A percentile compares a stretch with the other conserved stretches of the same genome.
Conservation (phyloP, 306 rosid genomes). For the Acacia crassicarpa region DNA sequence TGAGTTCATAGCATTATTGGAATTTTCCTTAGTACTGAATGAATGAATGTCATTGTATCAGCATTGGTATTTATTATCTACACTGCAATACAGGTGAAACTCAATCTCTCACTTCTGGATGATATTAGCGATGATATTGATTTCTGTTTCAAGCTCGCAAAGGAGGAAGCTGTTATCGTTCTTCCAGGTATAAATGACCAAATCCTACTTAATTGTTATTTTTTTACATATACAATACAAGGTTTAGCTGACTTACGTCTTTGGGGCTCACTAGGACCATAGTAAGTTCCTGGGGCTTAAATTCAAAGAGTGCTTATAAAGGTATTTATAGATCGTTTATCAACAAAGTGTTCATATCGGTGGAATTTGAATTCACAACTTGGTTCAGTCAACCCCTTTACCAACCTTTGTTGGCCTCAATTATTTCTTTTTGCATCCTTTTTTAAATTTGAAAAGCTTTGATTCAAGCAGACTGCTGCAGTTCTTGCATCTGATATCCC, state of each 20-base stretch:
- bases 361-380: no score
- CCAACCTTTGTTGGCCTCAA: no score
- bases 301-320: no score
- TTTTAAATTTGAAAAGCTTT: background rate
- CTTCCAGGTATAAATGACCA: slow-evolving; percentile 74
- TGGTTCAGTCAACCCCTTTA: no score
- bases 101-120: slow-evolving; percentile 53
- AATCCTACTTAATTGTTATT: background rate
- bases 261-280: no score
- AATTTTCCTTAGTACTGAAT: background rate
- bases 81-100: slow-evolving; percentile 52
- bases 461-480: background rate
- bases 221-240: background rate
- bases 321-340: no score
- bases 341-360: no score
- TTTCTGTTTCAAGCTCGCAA: slow-evolving; percentile 93
- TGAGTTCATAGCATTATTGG: slow-evolving; percentile 30
- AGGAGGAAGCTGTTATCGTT: slow-evolving; percentile 90
- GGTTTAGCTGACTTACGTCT: no score
- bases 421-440: slow-evolving; percentile 11
- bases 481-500: background rate
- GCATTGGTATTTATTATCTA: background rate
- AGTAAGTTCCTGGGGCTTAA: no score
- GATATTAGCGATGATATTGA: slow-evolving; percentile 86
- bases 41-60: background rate